These are phyloP conservation scores for Syzygium aromaticum DNA, from an alignment of 345 rosid genomes.

Conservation along the genomic window DNA sequence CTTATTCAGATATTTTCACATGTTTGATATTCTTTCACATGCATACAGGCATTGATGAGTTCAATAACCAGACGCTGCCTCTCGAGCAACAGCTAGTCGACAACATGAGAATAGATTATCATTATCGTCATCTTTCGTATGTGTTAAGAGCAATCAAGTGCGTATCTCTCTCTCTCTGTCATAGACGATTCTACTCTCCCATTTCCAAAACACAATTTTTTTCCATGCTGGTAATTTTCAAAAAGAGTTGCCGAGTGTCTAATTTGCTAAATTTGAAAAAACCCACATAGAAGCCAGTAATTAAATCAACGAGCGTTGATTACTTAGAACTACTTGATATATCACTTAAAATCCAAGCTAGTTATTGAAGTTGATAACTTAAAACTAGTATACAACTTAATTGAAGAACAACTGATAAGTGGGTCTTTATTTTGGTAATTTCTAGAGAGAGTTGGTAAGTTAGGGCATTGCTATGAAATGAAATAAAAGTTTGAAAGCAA, in stretches of 20 bases:
- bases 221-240: neutral
- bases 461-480: neutral
- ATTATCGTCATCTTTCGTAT: slow-evolving; percentile 19
- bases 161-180: neutral
- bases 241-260: neutral
- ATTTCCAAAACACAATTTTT: neutral
- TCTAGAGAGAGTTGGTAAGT: neutral
- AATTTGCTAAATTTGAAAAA: neutral
- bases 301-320: neutral
- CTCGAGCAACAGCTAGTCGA: slow-evolving; percentile 26
- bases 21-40: neutral
- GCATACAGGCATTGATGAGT: slow-evolving; percentile 20
- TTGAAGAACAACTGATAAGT: neutral
- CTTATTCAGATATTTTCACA: neutral
- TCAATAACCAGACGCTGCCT: slow-evolving; percentile 14
- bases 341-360: neutral
- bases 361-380: neutral
- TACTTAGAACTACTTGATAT: neutral
- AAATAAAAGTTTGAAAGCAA: neutral
- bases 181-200: neutral
- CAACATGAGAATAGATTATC: slow-evolving; percentile 19
- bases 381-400: neutral
- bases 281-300: neutral
- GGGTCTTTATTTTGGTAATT: neutral
- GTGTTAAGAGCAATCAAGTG: slow-evolving; percentile 22